Conservation (phyloP, 2,329 filamentous ascomycete species). For the Chaetomiaceae sp. region DNA sequence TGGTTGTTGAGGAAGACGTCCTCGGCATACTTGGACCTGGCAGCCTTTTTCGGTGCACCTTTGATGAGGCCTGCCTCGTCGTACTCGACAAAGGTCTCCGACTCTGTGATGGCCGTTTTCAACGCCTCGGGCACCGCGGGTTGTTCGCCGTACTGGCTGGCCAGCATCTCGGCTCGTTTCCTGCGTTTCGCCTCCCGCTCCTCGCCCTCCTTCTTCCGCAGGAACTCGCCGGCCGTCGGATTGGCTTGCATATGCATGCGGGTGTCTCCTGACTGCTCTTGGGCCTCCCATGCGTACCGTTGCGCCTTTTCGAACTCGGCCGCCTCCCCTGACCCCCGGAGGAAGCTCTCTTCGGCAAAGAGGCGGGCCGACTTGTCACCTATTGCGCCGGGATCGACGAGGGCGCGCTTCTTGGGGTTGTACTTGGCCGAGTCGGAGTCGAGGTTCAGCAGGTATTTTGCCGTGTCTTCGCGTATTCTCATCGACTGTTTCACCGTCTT, state of each 20-base stretch:
- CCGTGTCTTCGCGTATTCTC: conserved; percentile 90
- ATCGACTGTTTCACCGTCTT: conserved; percentile 80
- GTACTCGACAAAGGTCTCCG: conserved; percentile 88
- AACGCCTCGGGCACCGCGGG: conserved; percentile 55
- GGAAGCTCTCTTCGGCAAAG: conserved; percentile 89
- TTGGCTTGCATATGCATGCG: conserved; percentile 91
- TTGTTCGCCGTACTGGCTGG: conserved; percentile 41
- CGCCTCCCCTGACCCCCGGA: conserved; percentile 83
- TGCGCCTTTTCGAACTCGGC: conserved; percentile 88
- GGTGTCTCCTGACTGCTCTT: conserved; percentile 74
- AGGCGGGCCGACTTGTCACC: conserved; percentile 74
- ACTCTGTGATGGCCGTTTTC: conserved; percentile 67
- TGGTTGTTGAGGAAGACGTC: conserved; percentile 89
- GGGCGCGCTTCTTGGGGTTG: conserved; percentile 89
- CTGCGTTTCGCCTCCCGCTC: conserved; percentile 65
- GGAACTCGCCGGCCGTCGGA: conserved; percentile 84
- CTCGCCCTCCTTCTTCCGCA: conserved; percentile 72
- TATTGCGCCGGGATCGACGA: conserved; percentile 80
- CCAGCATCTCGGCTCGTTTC: conserved; percentile 56
- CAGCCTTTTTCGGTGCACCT: conserved; percentile 69
- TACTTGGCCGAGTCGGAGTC: conserved; percentile 97
- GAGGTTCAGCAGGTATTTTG: conserved; percentile 91
- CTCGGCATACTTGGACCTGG: conserved; percentile 87
- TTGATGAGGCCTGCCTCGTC: conserved; percentile 88
- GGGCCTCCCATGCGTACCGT: conserved; percentile 88